Conservation (phyloP, 2,329 filamentous ascomycete genomes). For the Talaromyces rugulosus region DNA sequence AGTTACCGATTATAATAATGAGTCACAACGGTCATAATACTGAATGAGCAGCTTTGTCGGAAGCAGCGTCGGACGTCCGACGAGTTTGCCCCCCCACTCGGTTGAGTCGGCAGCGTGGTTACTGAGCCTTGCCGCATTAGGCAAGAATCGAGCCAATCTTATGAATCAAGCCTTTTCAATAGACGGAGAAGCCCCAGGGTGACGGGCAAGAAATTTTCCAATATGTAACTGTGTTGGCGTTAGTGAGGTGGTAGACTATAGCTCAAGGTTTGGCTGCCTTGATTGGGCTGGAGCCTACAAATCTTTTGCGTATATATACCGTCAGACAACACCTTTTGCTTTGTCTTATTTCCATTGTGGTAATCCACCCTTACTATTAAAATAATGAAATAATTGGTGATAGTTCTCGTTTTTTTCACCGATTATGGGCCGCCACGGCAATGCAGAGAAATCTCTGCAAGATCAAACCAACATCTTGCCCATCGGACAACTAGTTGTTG, state of each 20-base stretch:
- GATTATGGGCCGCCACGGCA: constrained; percentile 23
- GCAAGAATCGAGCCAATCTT: neutral
- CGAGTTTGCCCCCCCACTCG: neutral
- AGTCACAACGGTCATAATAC: neutral
- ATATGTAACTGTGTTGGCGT: neutral
- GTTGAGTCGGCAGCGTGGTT: neutral
- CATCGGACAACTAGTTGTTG: constrained; percentile 40
- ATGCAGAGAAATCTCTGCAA: constrained; percentile 45
- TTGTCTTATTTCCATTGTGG: neutral
- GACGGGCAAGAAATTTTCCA: neutral
- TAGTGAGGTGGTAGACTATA: neutral
- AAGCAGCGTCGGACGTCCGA: neutral
- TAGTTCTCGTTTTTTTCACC: neutral
- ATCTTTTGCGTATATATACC: neutral
- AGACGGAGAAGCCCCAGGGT: neutral
- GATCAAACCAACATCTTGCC: constrained; percentile 58
- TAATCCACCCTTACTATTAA: neutral
- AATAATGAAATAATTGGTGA: neutral
- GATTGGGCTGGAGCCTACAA: neutral
- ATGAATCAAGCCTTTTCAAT: neutral
- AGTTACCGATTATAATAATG: neutral
- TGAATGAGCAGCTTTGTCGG: neutral
- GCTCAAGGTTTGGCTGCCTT: neutral
- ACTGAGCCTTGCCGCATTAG: neutral
- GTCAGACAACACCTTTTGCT: neutral